A percentile compares a stretch with the other conserved stretches of the same genome.
These are phyloP conservation scores for Flaveria brownii DNA, from an alignment of 129 eudicot species.

Conservation along the genomic window DNA sequence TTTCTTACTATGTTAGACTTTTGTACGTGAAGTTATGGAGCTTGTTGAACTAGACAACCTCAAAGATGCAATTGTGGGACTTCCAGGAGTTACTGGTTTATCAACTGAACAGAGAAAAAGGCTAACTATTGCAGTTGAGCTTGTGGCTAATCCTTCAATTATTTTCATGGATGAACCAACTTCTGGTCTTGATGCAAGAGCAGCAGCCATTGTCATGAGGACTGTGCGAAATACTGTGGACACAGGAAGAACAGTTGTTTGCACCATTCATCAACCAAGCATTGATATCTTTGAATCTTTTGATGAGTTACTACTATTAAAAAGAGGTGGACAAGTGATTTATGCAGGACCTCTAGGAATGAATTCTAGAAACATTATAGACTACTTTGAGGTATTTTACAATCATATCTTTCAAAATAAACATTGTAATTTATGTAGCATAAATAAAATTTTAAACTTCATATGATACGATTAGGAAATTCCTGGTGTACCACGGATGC, in stretches of 20 bases:
- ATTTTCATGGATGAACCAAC: slow-evolving; percentile 99
- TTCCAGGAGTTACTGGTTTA: slow-evolving; percentile 75
- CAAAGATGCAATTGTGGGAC: slow-evolving; percentile 81
- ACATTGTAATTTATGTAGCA: background rate
- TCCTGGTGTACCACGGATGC: slow-evolving; percentile 53
- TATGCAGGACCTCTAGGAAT: slow-evolving; percentile 91
- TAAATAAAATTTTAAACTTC: background rate
- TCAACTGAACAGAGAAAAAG: slow-evolving; percentile 93
- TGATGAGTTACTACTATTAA: slow-evolving; percentile 78
- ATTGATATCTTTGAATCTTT: slow-evolving; percentile 96
- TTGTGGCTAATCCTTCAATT: slow-evolving; percentile 97
- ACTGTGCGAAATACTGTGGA: slow-evolving; percentile 94
- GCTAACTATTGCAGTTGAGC: slow-evolving; percentile 91
- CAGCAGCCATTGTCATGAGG: slow-evolving; percentile 99
- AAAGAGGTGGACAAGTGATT: slow-evolving; percentile 94
- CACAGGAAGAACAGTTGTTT: slow-evolving; percentile 94
- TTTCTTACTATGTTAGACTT: slow-evolving; percentile 43
- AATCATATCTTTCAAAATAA: background rate
- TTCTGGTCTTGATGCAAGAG: slow-evolving; percentile 97
- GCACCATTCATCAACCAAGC: slow-evolving; percentile 98
- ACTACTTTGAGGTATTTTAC: slow-evolving; percentile 74
- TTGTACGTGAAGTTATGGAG: slow-evolving; percentile 80
- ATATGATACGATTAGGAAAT: slow-evolving; percentile 38
- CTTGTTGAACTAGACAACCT: slow-evolving; percentile 74
- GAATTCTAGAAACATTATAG: slow-evolving; percentile 65